Conservation (phyloP, 2,329 filamentous ascomycete genomes). For the Exophiala viscosa region DNA sequence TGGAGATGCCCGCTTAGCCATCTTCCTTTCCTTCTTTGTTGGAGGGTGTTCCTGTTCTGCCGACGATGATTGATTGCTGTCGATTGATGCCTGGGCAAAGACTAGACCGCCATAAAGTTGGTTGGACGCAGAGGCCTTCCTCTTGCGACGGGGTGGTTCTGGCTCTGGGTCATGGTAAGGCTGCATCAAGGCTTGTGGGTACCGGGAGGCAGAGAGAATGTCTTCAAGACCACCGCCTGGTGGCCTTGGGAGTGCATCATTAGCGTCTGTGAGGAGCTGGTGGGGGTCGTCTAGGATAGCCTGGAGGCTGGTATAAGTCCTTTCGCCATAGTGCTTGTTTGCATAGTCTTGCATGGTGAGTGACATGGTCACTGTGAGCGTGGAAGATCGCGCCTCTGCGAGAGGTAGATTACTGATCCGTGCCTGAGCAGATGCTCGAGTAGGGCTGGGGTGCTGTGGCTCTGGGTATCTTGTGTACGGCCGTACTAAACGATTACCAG, state of each 20-base stretch:
- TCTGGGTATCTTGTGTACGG: too few relatives aligned
- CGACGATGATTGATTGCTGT: constrained; percentile 14
- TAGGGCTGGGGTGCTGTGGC: background rate
- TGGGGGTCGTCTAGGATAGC: constrained; percentile 19
- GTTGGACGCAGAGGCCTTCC: constrained; percentile 10
- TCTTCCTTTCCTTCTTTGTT: constrained; percentile 12
- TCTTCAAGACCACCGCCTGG: constrained; percentile 13
- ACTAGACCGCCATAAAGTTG: constrained; percentile 18
- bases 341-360: constrained; percentile 11
- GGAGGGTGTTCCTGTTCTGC: constrained; percentile 10
- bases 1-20: constrained; percentile 8
- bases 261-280: constrained; percentile 6
- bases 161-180: constrained; percentile 12
- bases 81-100: background rate
- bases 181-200: constrained; percentile 22
- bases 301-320: constrained; percentile 18
- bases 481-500: too few relatives aligned
- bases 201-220: constrained; percentile 22
- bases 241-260: constrained; percentile 1
- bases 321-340: constrained; percentile 11
- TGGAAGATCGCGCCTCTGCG: background rate
- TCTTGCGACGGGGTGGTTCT: constrained; percentile 11
- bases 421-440: constrained; percentile 2
- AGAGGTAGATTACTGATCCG: constrained; percentile 16
- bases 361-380: constrained; percentile 5